phyloP scores from a whole-genome alignment of 2,329 filamentous ascomycete species.

The Stachybotrys chlorohalonatus region DNA sequence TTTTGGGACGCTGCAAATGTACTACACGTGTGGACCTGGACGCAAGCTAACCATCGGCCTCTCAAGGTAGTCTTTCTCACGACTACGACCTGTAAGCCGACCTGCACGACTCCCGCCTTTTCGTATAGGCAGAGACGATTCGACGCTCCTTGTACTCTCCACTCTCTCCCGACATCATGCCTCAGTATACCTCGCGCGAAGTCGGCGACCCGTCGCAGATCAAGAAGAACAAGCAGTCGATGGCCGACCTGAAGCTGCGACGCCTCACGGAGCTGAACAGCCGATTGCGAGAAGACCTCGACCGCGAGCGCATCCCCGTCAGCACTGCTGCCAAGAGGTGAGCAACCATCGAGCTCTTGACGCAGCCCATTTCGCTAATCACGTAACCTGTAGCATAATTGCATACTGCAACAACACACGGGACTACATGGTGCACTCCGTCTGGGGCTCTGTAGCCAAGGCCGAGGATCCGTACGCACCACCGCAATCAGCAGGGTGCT shows the following conservation, averaged over 20 bases:
- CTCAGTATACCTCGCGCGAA: conserved; percentile 59
- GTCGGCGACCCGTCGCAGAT: conserved; percentile 59
- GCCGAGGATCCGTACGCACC: conserved; percentile 97
- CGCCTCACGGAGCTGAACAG: conserved; percentile 95
- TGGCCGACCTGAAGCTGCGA: conserved; percentile 96
- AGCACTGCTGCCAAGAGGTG: conserved; percentile 86
- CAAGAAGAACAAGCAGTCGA: conserved; percentile 96
- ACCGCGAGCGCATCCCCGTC: conserved; percentile 89
- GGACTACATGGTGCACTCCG: conserved; percentile 97
- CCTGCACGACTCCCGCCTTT: background rate
- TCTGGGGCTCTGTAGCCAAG: conserved; percentile 92
- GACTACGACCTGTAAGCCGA: background rate
- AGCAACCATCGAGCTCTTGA: conserved; percentile 17
- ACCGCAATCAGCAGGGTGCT: conserved; percentile 88
- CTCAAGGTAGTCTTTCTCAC: background rate
- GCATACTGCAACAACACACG: conserved; percentile 96
- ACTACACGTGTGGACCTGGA: background rate
- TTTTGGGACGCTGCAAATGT: background rate
- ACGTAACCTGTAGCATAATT: conserved; percentile 61
- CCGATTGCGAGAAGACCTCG: conserved; percentile 88
- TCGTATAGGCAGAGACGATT: conserved; percentile 1
- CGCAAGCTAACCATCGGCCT: background rate
- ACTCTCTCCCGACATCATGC: conserved; percentile 37
- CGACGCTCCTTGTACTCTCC: conserved; percentile 5
- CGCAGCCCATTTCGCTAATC: conserved; percentile 7